Evolutionary conservation across 306 rosid genomes (phyloP).

Genomic region (Cyamopsis tetragonoloba): DNA sequence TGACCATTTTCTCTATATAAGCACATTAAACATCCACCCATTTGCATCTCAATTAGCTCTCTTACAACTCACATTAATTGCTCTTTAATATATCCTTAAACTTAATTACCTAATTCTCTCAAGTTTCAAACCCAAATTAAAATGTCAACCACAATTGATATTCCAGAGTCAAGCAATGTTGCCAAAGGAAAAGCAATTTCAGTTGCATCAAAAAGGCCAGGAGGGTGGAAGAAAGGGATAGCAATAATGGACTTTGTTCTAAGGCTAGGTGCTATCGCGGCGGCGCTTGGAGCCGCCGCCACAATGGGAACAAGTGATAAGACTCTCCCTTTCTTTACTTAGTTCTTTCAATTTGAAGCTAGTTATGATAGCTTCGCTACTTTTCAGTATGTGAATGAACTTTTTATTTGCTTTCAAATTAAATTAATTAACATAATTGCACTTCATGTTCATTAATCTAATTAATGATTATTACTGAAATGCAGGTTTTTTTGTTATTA

Average conservation of each 20-base stretch:
- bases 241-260: slow-evolving; percentile 64
- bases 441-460: too few species aligned
- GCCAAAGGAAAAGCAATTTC: slow-evolving; percentile 41
- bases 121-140: background rate
- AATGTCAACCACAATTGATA: slow-evolving; percentile 61
- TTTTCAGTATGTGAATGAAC: slow-evolving; percentile 51
- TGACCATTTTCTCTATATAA: slow-evolving; percentile 37
- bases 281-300: slow-evolving; percentile 67
- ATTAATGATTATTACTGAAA: background rate
- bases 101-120: too few species aligned
- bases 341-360: slow-evolving; percentile 89
- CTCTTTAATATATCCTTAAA: too few species aligned
- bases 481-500: slow-evolving; percentile 85
- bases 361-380: slow-evolving; percentile 69
- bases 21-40: background rate
- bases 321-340: slow-evolving; percentile 88
- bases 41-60: too few species aligned
- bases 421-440: too few species aligned
- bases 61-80: too few species aligned
- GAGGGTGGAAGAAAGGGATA: slow-evolving; percentile 62
- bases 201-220: slow-evolving; percentile 22
- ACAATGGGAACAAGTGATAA: slow-evolving; percentile 73
- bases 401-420: too few species aligned
- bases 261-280: slow-evolving; percentile 64
- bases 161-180: slow-evolving; percentile 43